Evolutionary conservation across 495 filamentous ascomycete species (phyloP), one percentile per base, ranked within the genome.

Genomic region (Pseudevernia furfuracea): DNA sequence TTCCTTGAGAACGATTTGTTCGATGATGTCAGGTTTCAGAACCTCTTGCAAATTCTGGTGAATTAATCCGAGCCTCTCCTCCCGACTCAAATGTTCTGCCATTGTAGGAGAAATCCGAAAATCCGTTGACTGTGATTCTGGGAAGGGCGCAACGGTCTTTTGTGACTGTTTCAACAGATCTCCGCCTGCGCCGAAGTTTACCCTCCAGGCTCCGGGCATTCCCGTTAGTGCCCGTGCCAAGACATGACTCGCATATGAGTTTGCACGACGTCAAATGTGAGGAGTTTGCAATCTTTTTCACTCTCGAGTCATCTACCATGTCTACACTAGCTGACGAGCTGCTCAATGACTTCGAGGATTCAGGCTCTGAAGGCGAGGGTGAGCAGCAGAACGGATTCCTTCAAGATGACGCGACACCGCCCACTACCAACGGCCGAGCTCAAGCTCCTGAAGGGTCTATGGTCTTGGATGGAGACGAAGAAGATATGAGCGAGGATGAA

Each of bases 261-360:
- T 55, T 53, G 49, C 15, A 53, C 52, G 15, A 55, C 52, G 17
- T 55, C 15, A 34, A 55, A 21, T 4, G 21, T 55, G 9, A 55
- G 34, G 32, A 53, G 2, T 14, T 5, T 46, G 4, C 5, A 36
- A 30, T 43, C 11, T 15, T 34, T 23, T 17, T 25, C 2, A 36
- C 19, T 12, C 28, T 15, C 5, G 10, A 58, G 14, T 25, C 39
- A 44, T 23, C 39, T 59, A 78, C 58, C 19, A 92, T 92, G 89
- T 84, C 89, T 72, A 91, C 88, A 36, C 78, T 92, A 61, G 89
- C 86, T 55, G 89, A 92, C 66, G 90, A 94, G 70, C 79, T 94
- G 28, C 82, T 95, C 56, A 89, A 92, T 67, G 95, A 97, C 74
- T 96, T 97, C 68, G 93, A 91, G 66, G 90, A 86, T 65, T 85